Evolutionary conservation across 768 basidiomycete genomes (phyloP).

Genomic region (Lactarius psammicola): DNA sequence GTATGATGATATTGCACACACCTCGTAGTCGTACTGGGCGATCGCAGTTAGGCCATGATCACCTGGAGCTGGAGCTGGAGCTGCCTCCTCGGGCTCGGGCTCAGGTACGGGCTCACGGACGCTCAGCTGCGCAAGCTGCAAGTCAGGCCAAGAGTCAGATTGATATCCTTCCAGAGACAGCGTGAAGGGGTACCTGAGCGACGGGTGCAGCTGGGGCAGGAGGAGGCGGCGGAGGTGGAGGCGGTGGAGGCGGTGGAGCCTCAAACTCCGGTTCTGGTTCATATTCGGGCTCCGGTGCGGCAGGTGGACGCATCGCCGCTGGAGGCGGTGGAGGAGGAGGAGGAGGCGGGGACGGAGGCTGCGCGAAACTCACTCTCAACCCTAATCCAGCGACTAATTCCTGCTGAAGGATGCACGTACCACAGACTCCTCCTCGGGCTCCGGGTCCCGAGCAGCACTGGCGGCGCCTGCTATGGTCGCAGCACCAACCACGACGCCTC

Average conservation of each 20-base stretch:
- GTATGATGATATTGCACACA: slow-evolving; percentile 33
- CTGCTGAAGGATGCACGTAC: slow-evolving; percentile 8
- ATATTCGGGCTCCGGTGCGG: slow-evolving; percentile 36
- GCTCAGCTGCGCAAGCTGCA: slow-evolving; percentile 22
- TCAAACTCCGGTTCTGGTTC: slow-evolving; percentile 39
- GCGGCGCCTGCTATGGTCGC: neutral
- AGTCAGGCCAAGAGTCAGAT: neutral
- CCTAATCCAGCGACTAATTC: neutral
- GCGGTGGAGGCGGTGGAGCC: slow-evolving; percentile 37
- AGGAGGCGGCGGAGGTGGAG: slow-evolving; percentile 47
- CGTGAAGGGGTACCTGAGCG: slow-evolving; percentile 27
- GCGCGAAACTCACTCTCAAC: slow-evolving; percentile 18
- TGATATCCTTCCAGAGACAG: neutral
- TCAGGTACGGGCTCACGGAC: slow-evolving; percentile 33
- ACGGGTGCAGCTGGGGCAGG: slow-evolving; percentile 42
- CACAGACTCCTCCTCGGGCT: slow-evolving; percentile 17
- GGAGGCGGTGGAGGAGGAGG: slow-evolving; percentile 35
- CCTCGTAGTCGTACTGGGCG: slow-evolving; percentile 80
- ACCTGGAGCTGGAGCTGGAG: slow-evolving; percentile 34
- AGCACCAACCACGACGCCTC: slow-evolving; percentile 10
- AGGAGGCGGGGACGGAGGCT: slow-evolving; percentile 38
- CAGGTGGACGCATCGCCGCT: slow-evolving; percentile 24
- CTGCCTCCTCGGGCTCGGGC: slow-evolving; percentile 39
- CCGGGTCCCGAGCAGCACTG: slow-evolving; percentile 4
- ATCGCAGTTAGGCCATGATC: slow-evolving; percentile 62